Evolutionary conservation across 2,329 filamentous ascomycete species (phyloP), one percentile per base, ranked within the genome.

Genomic region (Pyrenochaeta sp.): DNA sequence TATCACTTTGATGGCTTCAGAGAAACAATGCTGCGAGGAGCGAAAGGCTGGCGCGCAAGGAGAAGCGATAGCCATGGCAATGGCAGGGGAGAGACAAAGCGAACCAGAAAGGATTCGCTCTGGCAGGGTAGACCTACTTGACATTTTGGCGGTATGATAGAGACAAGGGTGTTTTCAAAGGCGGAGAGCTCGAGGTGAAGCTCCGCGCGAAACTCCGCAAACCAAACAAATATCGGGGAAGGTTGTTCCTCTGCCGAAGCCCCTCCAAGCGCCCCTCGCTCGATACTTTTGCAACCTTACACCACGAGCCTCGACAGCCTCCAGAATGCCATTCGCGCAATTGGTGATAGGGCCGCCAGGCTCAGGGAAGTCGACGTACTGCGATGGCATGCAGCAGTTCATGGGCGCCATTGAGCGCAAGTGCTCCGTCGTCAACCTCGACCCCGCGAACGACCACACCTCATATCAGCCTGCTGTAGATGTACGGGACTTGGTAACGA

Each of bases 341-440:
- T 87, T 97, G 37, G 87, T 97, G 32, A 87, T 97, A 67, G 95
- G 95, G n/a, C 94, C 93, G 63, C 95, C 95, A 6, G 95, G 95
- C 68, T 88, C 92, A 27, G 95, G 95, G 56, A 99, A 99, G 80
- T 97, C 92, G 61, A 99, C 95, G 7, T 97, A 97, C 75, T 98
- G 94, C 82, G 92, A 98, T 87, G 95, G 95, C 73, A 97, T 99
- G 90, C 91, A 97, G 72, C 95, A 99, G 79, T 99, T 99, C 80
- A 90, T 98, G 83, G 89, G 89, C 62, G 94, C 95, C 60, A 97
- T 99, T 73, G 92, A 93, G 56, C 90, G 95, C 51, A 93, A 96
- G 76, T 97, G 92, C 81, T 96, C 92, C 14, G 88, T 98, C 32
- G 91, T 97, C 54, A 99, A 99, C 74, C 88, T 99, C 62, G 95